Percentiles rank a stretch among this genome's conserved stretches.
Conservation (phyloP, 257 asterid species). For the Solanum microdontum region DNA sequence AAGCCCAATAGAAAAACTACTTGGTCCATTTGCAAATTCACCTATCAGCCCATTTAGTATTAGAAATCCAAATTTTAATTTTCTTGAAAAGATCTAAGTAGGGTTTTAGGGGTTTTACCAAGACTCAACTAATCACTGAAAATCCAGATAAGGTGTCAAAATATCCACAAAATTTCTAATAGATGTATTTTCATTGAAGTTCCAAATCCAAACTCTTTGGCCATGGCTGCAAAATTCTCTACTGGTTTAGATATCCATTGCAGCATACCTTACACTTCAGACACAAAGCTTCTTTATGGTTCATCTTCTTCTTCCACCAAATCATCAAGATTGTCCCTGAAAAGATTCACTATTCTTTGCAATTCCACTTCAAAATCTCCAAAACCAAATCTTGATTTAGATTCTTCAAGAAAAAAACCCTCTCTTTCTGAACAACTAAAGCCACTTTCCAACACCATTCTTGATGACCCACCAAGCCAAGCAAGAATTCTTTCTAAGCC, state of each 20-base stretch:
- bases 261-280: slow-evolving; percentile 28
- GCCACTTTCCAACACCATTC: slow-evolving; percentile 60
- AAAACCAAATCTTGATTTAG: slow-evolving; percentile 26
- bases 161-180: slow-evolving; percentile 2
- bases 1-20: background rate
- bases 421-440: slow-evolving; percentile 81
- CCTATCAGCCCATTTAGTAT: background rate
- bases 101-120: background rate
- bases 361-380: slow-evolving; percentile 24
- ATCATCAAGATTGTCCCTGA: slow-evolving; percentile 21
- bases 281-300: slow-evolving; percentile 24
- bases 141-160: slow-evolving; percentile 26
- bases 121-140: background rate
- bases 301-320: slow-evolving; percentile 14
- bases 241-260: slow-evolving; percentile 24
- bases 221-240: slow-evolving; percentile 68
- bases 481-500: slow-evolving; percentile 58
- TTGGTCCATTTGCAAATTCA: background rate
- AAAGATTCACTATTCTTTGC: slow-evolving; percentile 33
- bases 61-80: background rate
- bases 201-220: background rate
- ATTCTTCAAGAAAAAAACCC: slow-evolving; percentile 19
- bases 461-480: slow-evolving; percentile 50
- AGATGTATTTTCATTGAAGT: background rate
- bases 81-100: background rate